Evolutionary conservation across 768 basidiomycete species (phyloP), one percentile per base, ranked within the genome.

Genomic region (Roridomyces roridus): DNA sequence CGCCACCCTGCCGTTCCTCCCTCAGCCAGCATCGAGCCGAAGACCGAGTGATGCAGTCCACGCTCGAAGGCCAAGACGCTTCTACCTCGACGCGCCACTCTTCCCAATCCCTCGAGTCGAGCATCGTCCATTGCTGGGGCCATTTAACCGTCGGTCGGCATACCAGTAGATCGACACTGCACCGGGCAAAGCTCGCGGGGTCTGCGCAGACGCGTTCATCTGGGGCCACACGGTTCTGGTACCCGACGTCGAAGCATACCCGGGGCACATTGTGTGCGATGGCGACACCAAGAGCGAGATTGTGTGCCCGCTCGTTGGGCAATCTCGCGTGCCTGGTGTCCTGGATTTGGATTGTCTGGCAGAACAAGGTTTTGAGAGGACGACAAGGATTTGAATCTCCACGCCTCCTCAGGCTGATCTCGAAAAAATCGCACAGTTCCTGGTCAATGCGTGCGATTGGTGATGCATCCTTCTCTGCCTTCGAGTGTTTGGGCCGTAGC

Each of bases 251-350:
- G 82, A 91, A 24, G 72, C 70, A 10, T 94, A 94, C 67, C 92
- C 92, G 1, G 94, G 96, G 0, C 96, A 98, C 68, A 96, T 97
- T 59, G 92, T 94, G 3, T 98, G 96, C 67, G 95, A 98, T 63
- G 91, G 87, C 20, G 86, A 88, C 49, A 96, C 96, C 2, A 88
- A 88, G 66, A 92, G 91, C 65, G 96, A 98, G 70, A 85, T 98
- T 46, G 95, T 97, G 21, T 76, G 90, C 46, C 96, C 96, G 7
- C 77, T 98, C 17, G 67, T 87, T 42, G 71, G 70, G 84, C 35
- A 72, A 64, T n/a, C 31, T 15, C 58, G 70, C 34, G 71, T 76
- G 15, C 53, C 84, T 43, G 86, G 86, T n/a, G 85, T 89, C 18
- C 73, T 97, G 37, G 95, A 98, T 74, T 76, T 98, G 40, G 96